These are phyloP conservation scores for Phytophthora hybrid DNA, from an alignment of 352 stramenopile genomes.

Conservation along the genomic window DNA sequence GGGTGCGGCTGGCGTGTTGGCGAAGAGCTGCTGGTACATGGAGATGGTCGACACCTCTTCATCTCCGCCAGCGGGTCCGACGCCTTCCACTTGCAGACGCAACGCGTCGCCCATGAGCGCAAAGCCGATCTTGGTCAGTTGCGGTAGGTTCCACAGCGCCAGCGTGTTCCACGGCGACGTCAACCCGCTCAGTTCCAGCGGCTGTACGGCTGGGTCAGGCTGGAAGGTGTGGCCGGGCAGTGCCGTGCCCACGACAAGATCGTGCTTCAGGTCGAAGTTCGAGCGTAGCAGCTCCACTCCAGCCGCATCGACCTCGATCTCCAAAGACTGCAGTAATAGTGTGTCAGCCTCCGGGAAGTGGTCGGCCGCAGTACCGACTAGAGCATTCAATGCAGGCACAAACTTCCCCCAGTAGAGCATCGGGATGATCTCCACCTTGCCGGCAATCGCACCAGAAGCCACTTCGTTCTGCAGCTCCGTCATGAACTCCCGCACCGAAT, in stretches of 20 bases:
- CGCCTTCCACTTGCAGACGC: constrained; percentile 36
- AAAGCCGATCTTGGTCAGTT: constrained; percentile 92
- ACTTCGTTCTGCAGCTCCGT: constrained; percentile 36
- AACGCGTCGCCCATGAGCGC: constrained; percentile 87
- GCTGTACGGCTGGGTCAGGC: constrained; percentile 38
- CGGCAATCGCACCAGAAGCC: constrained; percentile 2
- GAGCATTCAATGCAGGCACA: constrained; percentile 93
- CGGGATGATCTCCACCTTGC: constrained; percentile 74
- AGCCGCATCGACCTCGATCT: constrained; percentile 69
- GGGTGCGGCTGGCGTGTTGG: constrained; percentile 16
- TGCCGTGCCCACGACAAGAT: constrained; percentile 90
- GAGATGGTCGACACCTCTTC: constrained; percentile 95
- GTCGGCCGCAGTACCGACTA: constrained; percentile 72
- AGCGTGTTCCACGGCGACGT: constrained; percentile 97
- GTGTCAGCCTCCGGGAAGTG: constrained; percentile 50
- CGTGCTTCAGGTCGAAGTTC: constrained; percentile 65
- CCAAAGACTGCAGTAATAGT: constrained; percentile 91
- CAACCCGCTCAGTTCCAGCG: constrained; percentile 75
- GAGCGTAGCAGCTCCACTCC: constrained; percentile 66
- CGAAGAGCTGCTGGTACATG: constrained; percentile 88
- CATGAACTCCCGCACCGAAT: constrained; percentile 50
- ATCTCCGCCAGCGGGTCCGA: constrained; percentile 68
- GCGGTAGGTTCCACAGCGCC: constrained; percentile 93
- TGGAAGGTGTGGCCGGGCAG: constrained; percentile 81
- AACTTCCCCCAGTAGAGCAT: constrained; percentile 95